A percentile compares a stretch with the other conserved stretches of the same genome.
phyloP scores from a whole-genome alignment of 2,329 filamentous ascomycete species.

The Grosmannia clavigera region DNA sequence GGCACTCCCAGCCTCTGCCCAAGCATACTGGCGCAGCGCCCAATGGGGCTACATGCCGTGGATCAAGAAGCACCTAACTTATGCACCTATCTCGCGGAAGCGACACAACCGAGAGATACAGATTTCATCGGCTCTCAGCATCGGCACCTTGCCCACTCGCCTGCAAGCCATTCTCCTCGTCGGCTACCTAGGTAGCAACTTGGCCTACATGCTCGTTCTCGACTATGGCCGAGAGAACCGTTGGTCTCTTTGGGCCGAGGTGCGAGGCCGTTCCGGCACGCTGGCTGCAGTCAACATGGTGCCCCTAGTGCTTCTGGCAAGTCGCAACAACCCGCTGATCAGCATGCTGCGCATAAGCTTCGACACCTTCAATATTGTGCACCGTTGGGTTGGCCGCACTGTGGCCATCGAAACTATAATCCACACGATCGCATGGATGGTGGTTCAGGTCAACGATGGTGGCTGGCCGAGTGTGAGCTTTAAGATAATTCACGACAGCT shows the following conservation, averaged over 20 bases:
- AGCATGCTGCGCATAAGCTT: slow-evolving; percentile 73
- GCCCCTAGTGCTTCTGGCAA: slow-evolving; percentile 75
- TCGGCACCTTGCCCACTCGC: slow-evolving; percentile 52
- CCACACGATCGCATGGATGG: slow-evolving; percentile 61
- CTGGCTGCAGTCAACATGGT: slow-evolving; percentile 85
- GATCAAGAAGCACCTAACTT: slow-evolving; percentile 49
- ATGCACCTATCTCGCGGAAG: slow-evolving; percentile 52
- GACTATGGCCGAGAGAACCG: slow-evolving; percentile 46
- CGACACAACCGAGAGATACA: slow-evolving; percentile 46
- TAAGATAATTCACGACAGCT: slow-evolving; percentile 44
- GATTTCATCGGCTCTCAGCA: slow-evolving; percentile 30
- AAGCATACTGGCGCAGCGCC: slow-evolving; percentile 45
- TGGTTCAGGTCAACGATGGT: slow-evolving; percentile 54
- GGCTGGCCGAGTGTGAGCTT: slow-evolving; percentile 47
- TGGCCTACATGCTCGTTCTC: slow-evolving; percentile 49
- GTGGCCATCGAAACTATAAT: slow-evolving; percentile 56
- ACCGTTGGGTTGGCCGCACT: slow-evolving; percentile 71
- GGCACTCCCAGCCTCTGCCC: slow-evolving; percentile 36
- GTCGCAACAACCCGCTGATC: slow-evolving; percentile 90
- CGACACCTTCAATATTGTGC: slow-evolving; percentile 88
- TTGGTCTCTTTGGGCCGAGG: slow-evolving; percentile 60
- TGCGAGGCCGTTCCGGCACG: slow-evolving; percentile 75
- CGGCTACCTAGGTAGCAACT: slow-evolving; percentile 47
- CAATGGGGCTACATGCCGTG: slow-evolving; percentile 49
- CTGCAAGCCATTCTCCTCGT: slow-evolving; percentile 46